Base-by-base conservation (phyloP, 1,284 basidiomycete genomes). In the Phellinidium pouzarii region DNA sequence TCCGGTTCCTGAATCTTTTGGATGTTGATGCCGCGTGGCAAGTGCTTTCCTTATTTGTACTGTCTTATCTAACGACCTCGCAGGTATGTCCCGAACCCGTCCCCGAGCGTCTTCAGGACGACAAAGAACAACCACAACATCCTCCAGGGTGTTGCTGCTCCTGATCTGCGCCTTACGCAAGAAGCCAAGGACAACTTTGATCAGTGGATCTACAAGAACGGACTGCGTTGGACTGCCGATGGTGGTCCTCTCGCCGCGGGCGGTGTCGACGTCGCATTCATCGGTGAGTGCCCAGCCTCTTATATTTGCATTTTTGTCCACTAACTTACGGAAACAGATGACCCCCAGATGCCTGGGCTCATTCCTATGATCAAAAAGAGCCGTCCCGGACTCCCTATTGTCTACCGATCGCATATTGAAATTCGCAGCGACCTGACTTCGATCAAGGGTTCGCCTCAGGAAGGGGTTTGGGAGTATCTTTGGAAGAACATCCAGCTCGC, bases 121-220 rank as follows among this genome's bases (percentile, higher is more conserved):
- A 93, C 90, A 57, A 92, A 92, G 76, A 88, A 91, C 83, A 92
- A 91, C 73, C 87, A 90, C 78, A 90, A 90, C 68, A 88, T 88
- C 66, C 71, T 91, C 17, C 87, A 90, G 78, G 91, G 91, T 54
- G 91, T 94, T 41, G 84, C 89, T 2, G 69, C 80, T 12, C 80
- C 85, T 12, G 79, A 78, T 56, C 75, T 89, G 31, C 85, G 88
- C 54, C 75, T 93, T 41, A 84, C 80, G 1, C 74, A 84, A 59
- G 81, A 83, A 51, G 80, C 83, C 46, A 87, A 90, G 69, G 81
- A 81, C 55, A 77, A 78, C 62, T 92, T 93, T 61, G 86, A 88
- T 60, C 78, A 82, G n/a, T 93, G 91, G 91, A 91, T 90, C 54
- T 74, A 87, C 61, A 89, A 91, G 69, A 91, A 83, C 62, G 85